Evolutionary conservation across 2,329 filamentous ascomycete genomes (phyloP).

Genomic region (Talaromyces islandicus): DNA sequence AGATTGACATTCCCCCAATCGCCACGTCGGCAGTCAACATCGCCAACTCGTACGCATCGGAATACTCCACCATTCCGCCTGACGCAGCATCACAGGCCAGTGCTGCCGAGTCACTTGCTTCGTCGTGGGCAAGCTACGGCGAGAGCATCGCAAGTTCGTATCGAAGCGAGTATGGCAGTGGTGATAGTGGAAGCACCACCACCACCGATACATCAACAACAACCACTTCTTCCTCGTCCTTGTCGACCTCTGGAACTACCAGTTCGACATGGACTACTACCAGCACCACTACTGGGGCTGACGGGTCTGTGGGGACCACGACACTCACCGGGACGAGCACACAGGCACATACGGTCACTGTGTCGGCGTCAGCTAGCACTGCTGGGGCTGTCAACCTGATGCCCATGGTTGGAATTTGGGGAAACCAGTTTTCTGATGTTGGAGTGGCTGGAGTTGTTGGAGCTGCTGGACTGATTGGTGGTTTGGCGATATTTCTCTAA

Average conservation of each 20-base stretch:
- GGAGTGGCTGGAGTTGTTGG: not conserved
- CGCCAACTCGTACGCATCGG: slow-evolving; percentile 9
- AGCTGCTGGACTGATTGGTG: slow-evolving; percentile 1
- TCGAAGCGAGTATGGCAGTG: slow-evolving; percentile 7
- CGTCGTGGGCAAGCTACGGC: slow-evolving; percentile 7
- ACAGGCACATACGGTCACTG: not conserved
- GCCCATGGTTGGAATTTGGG: not conserved
- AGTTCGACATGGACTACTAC: not conserved
- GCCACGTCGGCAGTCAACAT: slow-evolving; percentile 4
- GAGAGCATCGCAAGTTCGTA: slow-evolving; percentile 6
- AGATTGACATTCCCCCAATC: slow-evolving; percentile 3
- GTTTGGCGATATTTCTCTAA: not conserved
- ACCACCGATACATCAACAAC: not conserved
- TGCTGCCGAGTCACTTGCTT: slow-evolving; percentile 6
- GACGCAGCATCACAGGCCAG: slow-evolving; percentile 7
- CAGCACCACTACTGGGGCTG: not conserved
- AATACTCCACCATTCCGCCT: slow-evolving; percentile 9
- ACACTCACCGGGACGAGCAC: not conserved
- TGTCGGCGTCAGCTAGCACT: slow-evolving; percentile 4
- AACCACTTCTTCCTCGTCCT: not conserved
- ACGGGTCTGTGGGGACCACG: not conserved
- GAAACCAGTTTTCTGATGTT: not conserved
- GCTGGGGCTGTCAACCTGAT: slow-evolving; percentile 1
- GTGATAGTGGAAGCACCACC: not conserved
- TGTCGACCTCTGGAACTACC: not conserved